phyloP scores from a whole-genome alignment of 2,329 filamentous ascomycete species.

The Hymenoscyphus occultus region DNA sequence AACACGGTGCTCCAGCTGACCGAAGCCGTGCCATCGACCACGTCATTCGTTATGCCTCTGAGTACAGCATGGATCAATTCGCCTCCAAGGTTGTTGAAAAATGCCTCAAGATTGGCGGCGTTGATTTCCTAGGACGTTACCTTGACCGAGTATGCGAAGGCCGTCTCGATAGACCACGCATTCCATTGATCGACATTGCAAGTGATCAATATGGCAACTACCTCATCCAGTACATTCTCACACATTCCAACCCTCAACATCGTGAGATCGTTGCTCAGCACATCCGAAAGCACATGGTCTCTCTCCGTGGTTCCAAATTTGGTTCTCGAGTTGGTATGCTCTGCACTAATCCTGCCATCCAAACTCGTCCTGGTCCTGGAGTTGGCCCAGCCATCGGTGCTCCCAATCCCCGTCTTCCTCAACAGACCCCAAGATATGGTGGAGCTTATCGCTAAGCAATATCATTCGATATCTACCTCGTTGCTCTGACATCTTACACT shows the following conservation, averaged over 20 bases:
- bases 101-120: slow-evolving; percentile 92
- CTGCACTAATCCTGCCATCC: slow-evolving; percentile 89
- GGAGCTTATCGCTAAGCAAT: slow-evolving; percentile 53
- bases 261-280: slow-evolving; percentile 90
- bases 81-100: slow-evolving; percentile 99
- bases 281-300: slow-evolving; percentile 99
- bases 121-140: slow-evolving; percentile 88
- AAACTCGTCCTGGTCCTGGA: slow-evolving; percentile 84
- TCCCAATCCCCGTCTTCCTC: slow-evolving; percentile 48
- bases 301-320: slow-evolving; percentile 95
- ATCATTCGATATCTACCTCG: slow-evolving; percentile 21
- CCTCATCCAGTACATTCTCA: slow-evolving; percentile 93
- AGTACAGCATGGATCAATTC: slow-evolving; percentile 99
- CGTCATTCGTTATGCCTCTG: slow-evolving; percentile 86
- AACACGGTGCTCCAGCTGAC: slow-evolving; percentile 88
- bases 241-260: slow-evolving; percentile 81
- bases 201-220: slow-evolving; percentile 99
- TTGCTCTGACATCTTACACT: slow-evolving; percentile 31
- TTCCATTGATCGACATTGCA: slow-evolving; percentile 95
- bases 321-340: slow-evolving; percentile 98
- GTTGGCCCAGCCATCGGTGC: slow-evolving; percentile 61
- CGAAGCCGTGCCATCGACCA: slow-evolving; percentile 93
- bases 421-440: slow-evolving; percentile 55
- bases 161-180: slow-evolving; percentile 84
- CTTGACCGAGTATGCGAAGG: slow-evolving; percentile 92